Conservation (phyloP, 2,329 filamentous ascomycete genomes). For the Venturia asperata region DNA sequence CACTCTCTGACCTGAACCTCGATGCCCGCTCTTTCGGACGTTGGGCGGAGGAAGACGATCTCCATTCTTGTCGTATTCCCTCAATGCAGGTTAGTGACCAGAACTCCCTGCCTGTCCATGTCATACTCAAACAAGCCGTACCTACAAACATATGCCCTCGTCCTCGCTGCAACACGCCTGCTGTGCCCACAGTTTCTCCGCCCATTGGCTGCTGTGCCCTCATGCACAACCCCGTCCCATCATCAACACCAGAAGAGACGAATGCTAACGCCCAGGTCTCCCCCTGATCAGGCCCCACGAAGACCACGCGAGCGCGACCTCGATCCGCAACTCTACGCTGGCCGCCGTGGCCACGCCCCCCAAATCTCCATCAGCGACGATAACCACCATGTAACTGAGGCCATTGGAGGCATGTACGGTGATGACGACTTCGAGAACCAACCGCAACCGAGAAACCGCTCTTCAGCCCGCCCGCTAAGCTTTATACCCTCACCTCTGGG, state of each 20-base stretch:
- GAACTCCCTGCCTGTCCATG: neutral
- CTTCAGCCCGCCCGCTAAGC: slow-evolving; percentile 42
- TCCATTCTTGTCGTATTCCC: slow-evolving; percentile 10
- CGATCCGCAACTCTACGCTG: slow-evolving; percentile 40
- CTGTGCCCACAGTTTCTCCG: neutral
- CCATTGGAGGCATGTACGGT: slow-evolving; percentile 85
- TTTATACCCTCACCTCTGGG: slow-evolving; percentile 19
- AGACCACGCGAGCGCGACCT: slow-evolving; percentile 36
- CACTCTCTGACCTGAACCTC: neutral
- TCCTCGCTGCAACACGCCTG: neutral
- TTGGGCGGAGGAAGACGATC: slow-evolving; percentile 3
- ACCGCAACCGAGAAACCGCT: slow-evolving; percentile 58
- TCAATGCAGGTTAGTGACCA: slow-evolving; percentile 9
- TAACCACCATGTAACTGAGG: slow-evolving; percentile 88
- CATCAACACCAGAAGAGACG: neutral
- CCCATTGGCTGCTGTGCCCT: neutral
- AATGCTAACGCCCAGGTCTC: slow-evolving; percentile 11
- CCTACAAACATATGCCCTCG: neutral
- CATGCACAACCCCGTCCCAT: slow-evolving; percentile 7
- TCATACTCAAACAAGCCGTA: neutral
- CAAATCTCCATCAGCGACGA: slow-evolving; percentile 74
- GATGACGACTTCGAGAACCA: slow-evolving; percentile 52
- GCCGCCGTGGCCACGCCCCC: slow-evolving; percentile 51
- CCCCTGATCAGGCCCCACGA: slow-evolving; percentile 30
- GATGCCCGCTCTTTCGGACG: slow-evolving; percentile 7